A percentile compares a stretch with the other conserved stretches of the same genome.
Conservation (phyloP, 208 protist species). For the Porcisia hertigi region DNA sequence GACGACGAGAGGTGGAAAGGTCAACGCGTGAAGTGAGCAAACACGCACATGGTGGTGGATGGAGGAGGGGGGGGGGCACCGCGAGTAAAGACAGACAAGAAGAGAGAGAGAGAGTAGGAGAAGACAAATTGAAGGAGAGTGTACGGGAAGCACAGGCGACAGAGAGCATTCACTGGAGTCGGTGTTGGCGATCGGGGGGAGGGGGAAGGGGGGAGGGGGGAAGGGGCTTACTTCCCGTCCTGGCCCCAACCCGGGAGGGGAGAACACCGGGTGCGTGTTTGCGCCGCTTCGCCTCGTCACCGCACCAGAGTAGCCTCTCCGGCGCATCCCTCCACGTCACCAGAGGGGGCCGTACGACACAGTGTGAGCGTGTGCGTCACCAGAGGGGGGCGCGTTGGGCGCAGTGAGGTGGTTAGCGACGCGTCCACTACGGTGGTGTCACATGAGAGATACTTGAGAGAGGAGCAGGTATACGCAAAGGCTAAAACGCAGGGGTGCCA, state of each 20-base stretch:
- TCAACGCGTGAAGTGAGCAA: too few relatives aligned
- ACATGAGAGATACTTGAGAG: too few relatives aligned
- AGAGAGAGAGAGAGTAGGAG: neutral
- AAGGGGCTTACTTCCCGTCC: too few relatives aligned
- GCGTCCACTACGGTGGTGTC: neutral
- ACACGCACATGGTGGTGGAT: too few relatives aligned
- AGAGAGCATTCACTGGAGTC: neutral
- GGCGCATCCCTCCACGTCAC: neutral
- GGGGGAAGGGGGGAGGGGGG: neutral
- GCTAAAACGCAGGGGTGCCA: neutral
- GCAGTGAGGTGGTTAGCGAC: neutral
- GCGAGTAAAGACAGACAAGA: neutral
- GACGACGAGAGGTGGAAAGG: too few relatives aligned
- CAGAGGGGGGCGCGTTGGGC: neutral
- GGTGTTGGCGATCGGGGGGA: neutral
- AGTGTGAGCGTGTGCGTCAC: neutral
- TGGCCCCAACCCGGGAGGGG: too few relatives aligned
- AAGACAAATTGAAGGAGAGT: neutral
- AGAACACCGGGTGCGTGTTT: too few relatives aligned
- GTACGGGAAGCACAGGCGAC: neutral
- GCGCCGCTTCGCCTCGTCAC: too few relatives aligned
- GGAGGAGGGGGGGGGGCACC: neutral
- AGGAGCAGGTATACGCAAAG: neutral
- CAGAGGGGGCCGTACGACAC: neutral
- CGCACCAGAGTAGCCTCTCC: too few relatives aligned